A percentile compares a stretch with the other conserved stretches of the same genome.
These are phyloP conservation scores for Eutrema japonicum DNA, from an alignment of 345 rosid species.

Conservation along the genomic window DNA sequence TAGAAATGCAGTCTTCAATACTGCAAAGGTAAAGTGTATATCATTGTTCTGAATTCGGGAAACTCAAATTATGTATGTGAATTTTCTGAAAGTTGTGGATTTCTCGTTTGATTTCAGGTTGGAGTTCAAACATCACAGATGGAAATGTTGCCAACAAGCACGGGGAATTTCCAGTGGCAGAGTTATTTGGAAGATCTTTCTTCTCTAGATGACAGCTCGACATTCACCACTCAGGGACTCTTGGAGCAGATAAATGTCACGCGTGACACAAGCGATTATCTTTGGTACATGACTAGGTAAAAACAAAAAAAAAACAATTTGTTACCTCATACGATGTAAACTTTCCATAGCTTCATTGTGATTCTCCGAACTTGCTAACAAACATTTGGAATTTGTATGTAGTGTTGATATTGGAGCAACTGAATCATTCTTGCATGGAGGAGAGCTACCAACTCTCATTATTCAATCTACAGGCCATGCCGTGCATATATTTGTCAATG, in stretches of 20 bases:
- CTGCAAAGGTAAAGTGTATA: slow-evolving; percentile 75
- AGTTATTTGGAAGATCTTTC: slow-evolving; percentile 86
- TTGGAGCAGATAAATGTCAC: slow-evolving; percentile 93
- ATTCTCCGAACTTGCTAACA: slow-evolving; percentile 1
- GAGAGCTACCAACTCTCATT: slow-evolving; percentile 87
- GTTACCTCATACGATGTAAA: not conserved
- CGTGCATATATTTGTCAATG: slow-evolving; percentile 86
- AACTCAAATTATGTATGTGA: not conserved
- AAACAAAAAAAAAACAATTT: slow-evolving; percentile 4
- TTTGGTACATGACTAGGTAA: slow-evolving; percentile 95
- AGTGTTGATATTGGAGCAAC: slow-evolving; percentile 79
- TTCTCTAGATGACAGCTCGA: slow-evolving; percentile 65
- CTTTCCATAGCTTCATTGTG: slow-evolving; percentile 9
- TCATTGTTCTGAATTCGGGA: not conserved
- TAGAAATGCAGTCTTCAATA: slow-evolving; percentile 90
- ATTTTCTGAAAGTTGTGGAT: slow-evolving; percentile 6
- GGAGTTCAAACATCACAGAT: slow-evolving; percentile 94
- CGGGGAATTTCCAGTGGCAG: slow-evolving; percentile 73
- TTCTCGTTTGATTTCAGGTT: slow-evolving; percentile 52
- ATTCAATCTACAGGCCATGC: slow-evolving; percentile 93
- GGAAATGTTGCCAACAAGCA: slow-evolving; percentile 80
- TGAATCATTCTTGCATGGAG: slow-evolving; percentile 90
- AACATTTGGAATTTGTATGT: slow-evolving; percentile 28
- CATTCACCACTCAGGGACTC: slow-evolving; percentile 71
- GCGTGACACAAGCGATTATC: slow-evolving; percentile 83